Conservation (phyloP, 2,329 filamentous ascomycete species). For the Macrophomina pseudophaseolina region DNA sequence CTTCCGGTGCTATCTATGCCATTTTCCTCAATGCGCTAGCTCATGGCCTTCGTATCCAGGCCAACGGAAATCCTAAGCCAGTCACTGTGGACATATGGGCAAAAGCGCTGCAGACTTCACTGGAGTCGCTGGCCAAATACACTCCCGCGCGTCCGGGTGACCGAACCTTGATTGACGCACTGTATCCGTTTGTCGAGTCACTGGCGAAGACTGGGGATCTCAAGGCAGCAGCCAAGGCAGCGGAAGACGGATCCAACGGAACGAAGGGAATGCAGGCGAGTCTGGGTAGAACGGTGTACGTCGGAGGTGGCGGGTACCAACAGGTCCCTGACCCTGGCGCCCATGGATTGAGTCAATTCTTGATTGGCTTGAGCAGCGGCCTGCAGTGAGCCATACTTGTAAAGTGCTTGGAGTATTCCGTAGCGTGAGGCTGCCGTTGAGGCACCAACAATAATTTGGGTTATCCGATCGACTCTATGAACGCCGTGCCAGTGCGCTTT, state of each 20-base stretch:
- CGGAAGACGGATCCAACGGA: constrained; percentile 74
- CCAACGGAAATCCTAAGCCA: constrained; percentile 49
- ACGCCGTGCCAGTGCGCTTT: constrained; percentile 25
- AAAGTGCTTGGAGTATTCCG: not conserved
- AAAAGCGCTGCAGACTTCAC: constrained; percentile 72
- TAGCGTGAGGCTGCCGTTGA: constrained; percentile 4
- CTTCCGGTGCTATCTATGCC: constrained; percentile 77
- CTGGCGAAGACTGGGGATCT: constrained; percentile 70
- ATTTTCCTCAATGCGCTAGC: constrained; percentile 91
- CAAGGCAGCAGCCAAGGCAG: constrained; percentile 74
- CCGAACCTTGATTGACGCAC: constrained; percentile 85
- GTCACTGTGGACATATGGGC: constrained; percentile 63
- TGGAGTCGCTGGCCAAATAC: constrained; percentile 75
- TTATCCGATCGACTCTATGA: constrained; percentile 28
- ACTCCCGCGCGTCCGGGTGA: constrained; percentile 90
- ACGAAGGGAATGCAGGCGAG: constrained; percentile 94
- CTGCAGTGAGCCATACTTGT: constrained; percentile 20
- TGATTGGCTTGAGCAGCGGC: constrained; percentile 65
- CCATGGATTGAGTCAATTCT: constrained; percentile 82
- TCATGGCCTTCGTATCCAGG: constrained; percentile 65
- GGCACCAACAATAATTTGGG: constrained; percentile 25
- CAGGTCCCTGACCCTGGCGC: constrained; percentile 76
- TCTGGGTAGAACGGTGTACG: constrained; percentile 81
- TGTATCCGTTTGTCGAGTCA: constrained; percentile 83
- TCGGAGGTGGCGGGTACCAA: constrained; percentile 75